Evolutionary conservation across 208 protist genomes (phyloP).

Genomic region (Plasmodiophora brassicae): DNA sequence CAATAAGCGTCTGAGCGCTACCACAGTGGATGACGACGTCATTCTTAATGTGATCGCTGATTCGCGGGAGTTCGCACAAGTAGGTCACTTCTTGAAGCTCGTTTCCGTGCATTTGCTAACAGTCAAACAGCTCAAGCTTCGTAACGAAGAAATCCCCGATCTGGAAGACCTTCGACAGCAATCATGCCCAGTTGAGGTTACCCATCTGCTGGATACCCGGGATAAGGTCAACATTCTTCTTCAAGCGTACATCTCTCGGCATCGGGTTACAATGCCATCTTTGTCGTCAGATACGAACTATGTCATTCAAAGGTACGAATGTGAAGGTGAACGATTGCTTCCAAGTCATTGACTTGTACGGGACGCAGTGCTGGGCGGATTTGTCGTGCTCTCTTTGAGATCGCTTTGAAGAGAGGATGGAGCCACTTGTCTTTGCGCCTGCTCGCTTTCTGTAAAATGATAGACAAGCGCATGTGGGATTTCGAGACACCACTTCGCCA

Average conservation of each 20-base stretch:
- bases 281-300: constrained; percentile 98
- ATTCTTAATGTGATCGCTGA: not conserved
- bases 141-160: not conserved
- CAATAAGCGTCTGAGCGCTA: not conserved
- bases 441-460: constrained; percentile 84
- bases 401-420: constrained; percentile 87
- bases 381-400: constrained; percentile 84
- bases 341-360: not conserved
- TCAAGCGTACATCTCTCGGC: constrained; percentile 96
- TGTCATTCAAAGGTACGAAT: constrained; percentile 82
- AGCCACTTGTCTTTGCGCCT: constrained; percentile 83
- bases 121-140: too few species aligned
- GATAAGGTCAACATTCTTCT: constrained; percentile 96
- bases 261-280: constrained; percentile 91
- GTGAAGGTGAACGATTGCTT: not conserved
- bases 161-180: not conserved
- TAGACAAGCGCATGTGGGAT: constrained; percentile 90
- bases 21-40: not conserved
- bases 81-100: too few species aligned
- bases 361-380: constrained; percentile 57
- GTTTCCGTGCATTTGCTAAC: too few species aligned
- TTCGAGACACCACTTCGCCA: constrained; percentile 76
- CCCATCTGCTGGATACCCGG: not conserved
- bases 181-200: not conserved
- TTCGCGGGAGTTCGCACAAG: not conserved